Base-by-base conservation (phyloP, 2,329 filamentous ascomycete genomes). In the Diaporthe helianthi region DNA sequence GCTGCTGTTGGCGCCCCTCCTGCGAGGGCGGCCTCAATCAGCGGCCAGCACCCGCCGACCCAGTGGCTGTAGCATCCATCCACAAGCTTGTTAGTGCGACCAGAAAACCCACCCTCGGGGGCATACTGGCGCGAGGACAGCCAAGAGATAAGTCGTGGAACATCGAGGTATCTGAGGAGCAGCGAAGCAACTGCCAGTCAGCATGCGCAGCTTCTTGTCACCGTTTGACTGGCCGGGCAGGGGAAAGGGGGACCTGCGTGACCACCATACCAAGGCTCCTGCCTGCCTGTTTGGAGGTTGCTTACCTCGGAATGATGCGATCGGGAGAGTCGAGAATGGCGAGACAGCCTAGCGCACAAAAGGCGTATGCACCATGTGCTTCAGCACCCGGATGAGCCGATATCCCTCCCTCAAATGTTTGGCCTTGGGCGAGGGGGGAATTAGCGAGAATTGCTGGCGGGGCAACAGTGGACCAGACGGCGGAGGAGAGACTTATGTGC, bases 1-100 rank as follows among this genome's bases (percentile, higher is more conserved):
- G 17, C 38, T 46, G 22, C 38, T 4, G 87, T 9, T 13, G 44
- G n/a, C 44, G 54, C 24, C 24, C 44, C 58, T 63, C 41, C 58
- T 49, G 58, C 86, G 69, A 96, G 81, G 67, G 90, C 90, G 69
- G 93, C 93, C 82, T 98, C 92, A 74, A 98, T 85, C 73, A 99
- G 82, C 54, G 95, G 91, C 93, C 94, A 99, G 82, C 94, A 98
- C 67, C 92, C 92, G 67, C 96, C 96, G 41, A 97, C 92, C 96
- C 96, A 99, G 80, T 98, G 95, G 78, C 93, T 97, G 83, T 99
- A 99, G 82, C 96, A 99, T 54, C 95, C 96, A 79, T 99, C 96
- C 38, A 98, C 96, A 38, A 99, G 86, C 82, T 99, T 99, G 85
- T 98, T 98, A 33, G 95, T 97, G 74, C 96, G 91, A 71, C 96